Conservation (phyloP, 78 protist species). For the Chrysochromulina parva region DNA sequence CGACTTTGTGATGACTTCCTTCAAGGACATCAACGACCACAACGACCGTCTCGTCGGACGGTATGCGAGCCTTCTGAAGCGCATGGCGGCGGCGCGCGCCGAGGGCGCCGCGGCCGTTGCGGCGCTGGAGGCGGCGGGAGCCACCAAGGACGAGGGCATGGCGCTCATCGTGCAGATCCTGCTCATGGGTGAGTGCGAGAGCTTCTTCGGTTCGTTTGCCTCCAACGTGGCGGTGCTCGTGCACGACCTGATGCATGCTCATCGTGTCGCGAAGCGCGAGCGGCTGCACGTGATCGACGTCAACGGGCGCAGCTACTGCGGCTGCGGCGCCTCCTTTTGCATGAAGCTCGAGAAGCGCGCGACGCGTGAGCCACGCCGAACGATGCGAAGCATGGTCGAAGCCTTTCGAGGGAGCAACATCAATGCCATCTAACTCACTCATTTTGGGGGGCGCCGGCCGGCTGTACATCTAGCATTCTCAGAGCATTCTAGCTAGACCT, state of each 20-base stretch:
- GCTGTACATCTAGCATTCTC: no score
- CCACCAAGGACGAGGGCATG: constrained; percentile 12
- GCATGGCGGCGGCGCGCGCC: no score
- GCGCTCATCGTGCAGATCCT: neutral
- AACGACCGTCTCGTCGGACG: neutral
- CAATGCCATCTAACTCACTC: neutral
- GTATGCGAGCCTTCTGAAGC: neutral
- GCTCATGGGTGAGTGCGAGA: neutral
- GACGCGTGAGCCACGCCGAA: neutral
- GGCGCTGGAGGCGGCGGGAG: neutral
- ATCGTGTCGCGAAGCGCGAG: no score
- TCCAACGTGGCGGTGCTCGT: neutral
- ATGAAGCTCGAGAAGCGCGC: neutral
- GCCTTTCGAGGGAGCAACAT: neutral
- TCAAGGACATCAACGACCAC: neutral
- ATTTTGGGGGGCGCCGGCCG: no score
- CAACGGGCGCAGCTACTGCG: constrained; percentile 14
- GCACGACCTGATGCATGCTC: neutral
- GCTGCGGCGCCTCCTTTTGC: constrained; percentile 34
- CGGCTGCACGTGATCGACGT: neutral
- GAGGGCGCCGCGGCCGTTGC: neutral
- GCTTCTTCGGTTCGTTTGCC: neutral
- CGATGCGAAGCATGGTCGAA: neutral
- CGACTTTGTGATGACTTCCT: neutral
- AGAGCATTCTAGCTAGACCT: no score